Evolutionary conservation across 371 early-diverging fungal species (phyloP).

Genomic region (Basidiobolus heterosporus): DNA sequence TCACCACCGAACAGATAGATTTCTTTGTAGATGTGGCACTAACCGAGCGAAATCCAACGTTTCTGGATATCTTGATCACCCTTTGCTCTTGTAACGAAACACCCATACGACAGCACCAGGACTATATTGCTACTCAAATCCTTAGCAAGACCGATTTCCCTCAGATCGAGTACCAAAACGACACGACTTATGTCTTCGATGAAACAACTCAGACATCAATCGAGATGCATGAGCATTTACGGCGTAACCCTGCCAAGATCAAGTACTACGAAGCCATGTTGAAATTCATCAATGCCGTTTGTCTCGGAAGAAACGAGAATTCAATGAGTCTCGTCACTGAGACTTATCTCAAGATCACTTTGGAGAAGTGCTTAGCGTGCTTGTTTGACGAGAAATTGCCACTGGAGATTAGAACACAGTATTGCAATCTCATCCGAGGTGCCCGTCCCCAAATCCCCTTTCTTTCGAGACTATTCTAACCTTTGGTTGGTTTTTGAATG

Average conservation of each 20-base stretch:
- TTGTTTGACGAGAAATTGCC: conserved; percentile 19
- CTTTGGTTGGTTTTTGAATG: conserved; percentile 3
- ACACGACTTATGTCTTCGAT: no score
- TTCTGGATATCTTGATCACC: conserved; percentile 15
- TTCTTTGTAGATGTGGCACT: conserved; percentile 10
- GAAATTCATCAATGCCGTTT: conserved; percentile 12
- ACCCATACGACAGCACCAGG: no score
- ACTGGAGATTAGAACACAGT: conserved; percentile 14
- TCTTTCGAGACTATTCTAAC: no score
- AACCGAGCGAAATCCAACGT: conserved; percentile 11
- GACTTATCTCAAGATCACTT: conserved; percentile 9
- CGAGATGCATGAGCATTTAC: background rate
- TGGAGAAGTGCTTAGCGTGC: conserved; percentile 20
- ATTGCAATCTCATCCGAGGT: conserved; percentile 26
- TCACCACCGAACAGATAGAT: conserved; percentile 9
- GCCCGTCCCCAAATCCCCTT: conserved; percentile 12
- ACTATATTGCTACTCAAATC: no score
- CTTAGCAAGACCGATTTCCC: no score
- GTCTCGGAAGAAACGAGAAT: conserved; percentile 9
- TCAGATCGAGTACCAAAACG: no score
- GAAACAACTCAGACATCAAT: conserved; percentile 1
- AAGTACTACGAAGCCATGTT: conserved; percentile 4
- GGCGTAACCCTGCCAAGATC: background rate
- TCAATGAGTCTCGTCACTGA: conserved; percentile 6
- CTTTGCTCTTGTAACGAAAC: conserved; percentile 8